A percentile compares a stretch with the other conserved stretches of the same genome.
These are phyloP conservation scores for Suillus sp. DNA, from an alignment of 768 basidiomycete genomes.

Conservation along the genomic window DNA sequence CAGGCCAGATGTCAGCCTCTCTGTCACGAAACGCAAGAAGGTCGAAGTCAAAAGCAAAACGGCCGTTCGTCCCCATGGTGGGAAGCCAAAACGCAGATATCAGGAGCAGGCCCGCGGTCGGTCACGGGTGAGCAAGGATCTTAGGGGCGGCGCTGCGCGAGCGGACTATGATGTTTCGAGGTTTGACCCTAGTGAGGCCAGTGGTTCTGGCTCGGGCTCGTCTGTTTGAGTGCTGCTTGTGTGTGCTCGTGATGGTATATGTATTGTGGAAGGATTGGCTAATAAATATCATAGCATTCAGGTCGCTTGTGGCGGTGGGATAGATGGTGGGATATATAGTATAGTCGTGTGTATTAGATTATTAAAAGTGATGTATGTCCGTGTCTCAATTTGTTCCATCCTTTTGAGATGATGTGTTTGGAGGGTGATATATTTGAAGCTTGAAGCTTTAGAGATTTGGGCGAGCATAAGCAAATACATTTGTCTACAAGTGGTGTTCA, in stretches of 20 bases:
- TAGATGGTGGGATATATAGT: not conserved
- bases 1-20: slow-evolving; percentile 33
- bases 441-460: too few species aligned
- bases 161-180: slow-evolving; percentile 22
- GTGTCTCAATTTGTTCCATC: too few species aligned
- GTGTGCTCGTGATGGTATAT: not conserved
- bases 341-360: not conserved
- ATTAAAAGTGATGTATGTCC: too few species aligned
- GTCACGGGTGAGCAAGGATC: slow-evolving; percentile 43
- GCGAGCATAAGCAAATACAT: too few species aligned
- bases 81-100: slow-evolving; percentile 17
- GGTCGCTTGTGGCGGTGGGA: not conserved
- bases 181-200: slow-evolving; percentile 13
- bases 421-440: too few species aligned
- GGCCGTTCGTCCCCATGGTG: not conserved
- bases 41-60: slow-evolving; percentile 13
- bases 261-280: not conserved
- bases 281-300: not conserved
- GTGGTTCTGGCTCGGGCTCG: slow-evolving; percentile 12
- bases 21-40: slow-evolving; percentile 19
- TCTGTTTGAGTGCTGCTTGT: not conserved
- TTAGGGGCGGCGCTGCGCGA: slow-evolving; percentile 35
- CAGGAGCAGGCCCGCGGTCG: slow-evolving; percentile 28
- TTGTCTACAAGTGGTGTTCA: too few species aligned
- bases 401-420: too few species aligned